A percentile compares a stretch with the other conserved stretches of the same genome.
Conservation (phyloP, 169 alveolate genomes). For the Plasmodium malariae region DNA sequence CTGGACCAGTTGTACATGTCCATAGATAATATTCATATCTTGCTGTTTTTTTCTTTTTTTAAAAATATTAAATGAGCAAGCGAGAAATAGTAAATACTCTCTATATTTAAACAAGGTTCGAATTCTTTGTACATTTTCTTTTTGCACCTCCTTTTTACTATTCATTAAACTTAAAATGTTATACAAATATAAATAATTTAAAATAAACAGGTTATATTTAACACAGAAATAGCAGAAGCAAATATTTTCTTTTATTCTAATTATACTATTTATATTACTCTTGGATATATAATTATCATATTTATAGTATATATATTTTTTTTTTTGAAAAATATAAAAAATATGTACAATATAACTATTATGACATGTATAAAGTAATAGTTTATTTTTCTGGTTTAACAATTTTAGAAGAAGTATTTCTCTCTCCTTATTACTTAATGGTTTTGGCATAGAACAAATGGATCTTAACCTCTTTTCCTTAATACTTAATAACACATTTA, state of each 20-base stretch:
- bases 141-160: not conserved
- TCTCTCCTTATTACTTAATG: slow-evolving; percentile 70
- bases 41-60: slow-evolving; percentile 28
- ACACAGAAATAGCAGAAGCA: slow-evolving; percentile 76
- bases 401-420: slow-evolving; percentile 47
- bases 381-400: slow-evolving; percentile 52
- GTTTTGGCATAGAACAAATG: slow-evolving; percentile 57
- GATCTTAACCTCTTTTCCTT: slow-evolving; percentile 63
- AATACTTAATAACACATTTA: slow-evolving; percentile 54
- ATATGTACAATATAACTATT: slow-evolving; percentile 62
- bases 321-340: slow-evolving; percentile 31
- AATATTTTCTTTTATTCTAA: slow-evolving; percentile 23
- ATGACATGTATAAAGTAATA: slow-evolving; percentile 49
- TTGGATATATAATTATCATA: slow-evolving; percentile 33
- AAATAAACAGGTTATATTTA: slow-evolving; percentile 32
- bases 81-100: slow-evolving; percentile 34
- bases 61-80: slow-evolving; percentile 19
- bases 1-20: slow-evolving; percentile 1
- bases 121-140: not conserved
- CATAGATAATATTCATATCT: not conserved
- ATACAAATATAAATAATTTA: slow-evolving; percentile 34
- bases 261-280: slow-evolving; percentile 41
- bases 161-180: not conserved
- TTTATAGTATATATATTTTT: slow-evolving; percentile 17
- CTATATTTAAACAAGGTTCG: slow-evolving; percentile 3